Evolutionary conservation across 177 flowering plant species (phyloP).

Genomic region (Vitis hybrid): DNA sequence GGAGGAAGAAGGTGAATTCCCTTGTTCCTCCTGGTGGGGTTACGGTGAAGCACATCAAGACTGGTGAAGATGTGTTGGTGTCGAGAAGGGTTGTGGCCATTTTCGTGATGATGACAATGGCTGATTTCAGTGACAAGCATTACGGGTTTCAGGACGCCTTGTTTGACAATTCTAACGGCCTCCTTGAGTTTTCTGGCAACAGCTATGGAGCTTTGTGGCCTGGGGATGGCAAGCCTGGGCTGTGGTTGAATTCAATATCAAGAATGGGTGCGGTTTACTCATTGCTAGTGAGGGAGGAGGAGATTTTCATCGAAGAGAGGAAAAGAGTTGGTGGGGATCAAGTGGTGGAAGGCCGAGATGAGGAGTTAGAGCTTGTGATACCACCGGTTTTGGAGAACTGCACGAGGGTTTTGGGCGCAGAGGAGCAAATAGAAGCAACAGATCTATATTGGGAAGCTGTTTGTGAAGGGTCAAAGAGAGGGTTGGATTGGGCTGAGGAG

Average conservation of each 20-base stretch:
- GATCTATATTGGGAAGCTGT: constrained; percentile 91
- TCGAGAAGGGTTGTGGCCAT: constrained; percentile 68
- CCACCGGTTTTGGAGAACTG: constrained; percentile 81
- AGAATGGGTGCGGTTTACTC: constrained; percentile 78
- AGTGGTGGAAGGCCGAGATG: constrained; percentile 40
- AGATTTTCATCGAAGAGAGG: constrained; percentile 48
- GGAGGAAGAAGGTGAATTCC: constrained; percentile 68
- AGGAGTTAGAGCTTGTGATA: constrained; percentile 66
- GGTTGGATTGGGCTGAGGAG: constrained; percentile 53
- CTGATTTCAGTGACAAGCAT: constrained; percentile 89
- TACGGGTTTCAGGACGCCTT: constrained; percentile 76
- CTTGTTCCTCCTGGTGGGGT: constrained; percentile 66
- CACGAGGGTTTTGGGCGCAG: constrained; percentile 57
- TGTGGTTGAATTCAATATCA: constrained; percentile 85
- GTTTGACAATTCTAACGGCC: constrained; percentile 66
- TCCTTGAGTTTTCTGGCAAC: constrained; percentile 66
- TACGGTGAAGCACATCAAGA: constrained; percentile 73
- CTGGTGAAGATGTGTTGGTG: constrained; percentile 64
- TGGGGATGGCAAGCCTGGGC: constrained; percentile 89
- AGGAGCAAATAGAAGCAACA: constrained; percentile 74
- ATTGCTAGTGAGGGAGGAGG: constrained; percentile 74
- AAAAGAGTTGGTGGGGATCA: constrained; percentile 20
- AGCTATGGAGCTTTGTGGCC: constrained; percentile 66
- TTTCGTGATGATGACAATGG: constrained; percentile 84
- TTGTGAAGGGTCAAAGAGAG: constrained; percentile 30